Evolutionary conservation across 805 yeast species (phyloP), one percentile per base, ranked within the genome.

Genomic region (Pichia thaimueangensis): DNA sequence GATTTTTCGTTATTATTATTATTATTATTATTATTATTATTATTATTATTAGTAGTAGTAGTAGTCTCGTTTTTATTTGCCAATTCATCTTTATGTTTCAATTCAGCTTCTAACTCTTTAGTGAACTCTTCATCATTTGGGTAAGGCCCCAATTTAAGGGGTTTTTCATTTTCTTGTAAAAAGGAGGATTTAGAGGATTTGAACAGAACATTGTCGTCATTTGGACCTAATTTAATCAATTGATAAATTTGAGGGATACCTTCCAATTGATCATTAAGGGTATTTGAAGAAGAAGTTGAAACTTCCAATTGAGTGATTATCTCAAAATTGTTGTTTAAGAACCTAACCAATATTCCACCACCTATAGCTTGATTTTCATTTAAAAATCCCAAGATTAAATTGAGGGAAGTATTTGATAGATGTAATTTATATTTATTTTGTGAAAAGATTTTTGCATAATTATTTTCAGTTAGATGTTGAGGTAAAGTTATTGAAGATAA

Each of bases 331-430:
- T 87, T 89, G 65, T 93, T 93, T 48, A 93, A 80, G 37, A 87
- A 73, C 52, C 96, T 70, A 37, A 93, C 86, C 41, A 91, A 70
- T 30, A 91, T 75, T 2, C 89, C 82, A 2, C 97, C 97, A 33
- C 97, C 97, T 42, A 81, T 80, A 9, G 83, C 82, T 62, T 88
- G 97, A 59, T 88, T 86, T 57, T 91, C 97, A 59, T 87, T 95
- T 42, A 93, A 64, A 53, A 88, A 91, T 58, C 86, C 86, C 41
- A 93, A 69, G 49, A 93, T 71, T 52, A 91, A 66, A 58, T 88
- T 93, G 56, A 91, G 72, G 5, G 95, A 78, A 1, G 96, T 88
- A 49, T 85, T 80, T 12, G 96, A 82, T 35, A 91, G 78, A 33
- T 76, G 74, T 8, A 91, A 70, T 41, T 76, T 71, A 63, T 87